These are phyloP conservation scores for Fusarium sp. DNA, from an alignment of 2,329 filamentous ascomycete species.

Conservation along the genomic window DNA sequence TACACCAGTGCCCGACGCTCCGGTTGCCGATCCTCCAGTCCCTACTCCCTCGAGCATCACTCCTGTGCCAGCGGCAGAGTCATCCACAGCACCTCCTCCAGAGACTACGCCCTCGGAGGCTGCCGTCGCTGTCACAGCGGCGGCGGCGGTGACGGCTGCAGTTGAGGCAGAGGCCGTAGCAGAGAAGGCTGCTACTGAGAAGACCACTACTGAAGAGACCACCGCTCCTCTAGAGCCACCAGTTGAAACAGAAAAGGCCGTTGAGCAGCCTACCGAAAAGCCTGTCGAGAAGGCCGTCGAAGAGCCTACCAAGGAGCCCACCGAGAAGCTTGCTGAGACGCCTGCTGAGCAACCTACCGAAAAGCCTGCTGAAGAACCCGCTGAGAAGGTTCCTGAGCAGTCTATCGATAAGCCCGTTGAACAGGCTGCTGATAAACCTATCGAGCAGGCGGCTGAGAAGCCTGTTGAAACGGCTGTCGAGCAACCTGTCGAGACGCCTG, in stretches of 20 bases:
- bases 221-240: background rate
- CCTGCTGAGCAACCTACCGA: slow-evolving; percentile 8
- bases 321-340: background rate
- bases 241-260: background rate
- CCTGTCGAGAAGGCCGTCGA: background rate
- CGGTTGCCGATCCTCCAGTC: slow-evolving; percentile 13
- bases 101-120: background rate
- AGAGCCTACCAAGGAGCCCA: background rate
- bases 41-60: slow-evolving; percentile 9
- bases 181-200: slow-evolving; percentile 6
- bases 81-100: background rate
- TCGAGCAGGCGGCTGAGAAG: background rate
- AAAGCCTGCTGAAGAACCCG: background rate
- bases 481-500: background rate
- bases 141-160: slow-evolving; percentile 20
- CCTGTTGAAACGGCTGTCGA: background rate
- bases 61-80: slow-evolving; percentile 5
- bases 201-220: background rate
- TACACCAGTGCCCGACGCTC: slow-evolving; percentile 14
- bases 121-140: slow-evolving; percentile 16
- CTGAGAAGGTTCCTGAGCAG: background rate
- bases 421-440: background rate
- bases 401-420: background rate
- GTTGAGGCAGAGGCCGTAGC: slow-evolving; percentile 21
- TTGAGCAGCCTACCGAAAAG: slow-evolving; percentile 13